These are phyloP conservation scores for Fistulinella prunicolor DNA, from an alignment of 768 basidiomycete genomes.

Conservation along the genomic window DNA sequence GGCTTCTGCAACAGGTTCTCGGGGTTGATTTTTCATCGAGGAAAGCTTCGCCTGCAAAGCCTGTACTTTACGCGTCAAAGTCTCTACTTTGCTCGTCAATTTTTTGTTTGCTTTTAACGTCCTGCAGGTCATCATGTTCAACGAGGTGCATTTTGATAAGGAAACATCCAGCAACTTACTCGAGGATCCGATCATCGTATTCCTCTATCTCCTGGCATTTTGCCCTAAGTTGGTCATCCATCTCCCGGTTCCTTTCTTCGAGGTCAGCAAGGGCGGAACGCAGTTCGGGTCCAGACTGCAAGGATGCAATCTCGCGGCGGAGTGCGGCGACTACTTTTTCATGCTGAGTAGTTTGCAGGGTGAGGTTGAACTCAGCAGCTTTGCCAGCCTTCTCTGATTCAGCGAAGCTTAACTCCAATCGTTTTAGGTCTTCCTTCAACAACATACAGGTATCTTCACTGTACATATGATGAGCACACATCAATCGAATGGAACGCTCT, in stretches of 20 bases:
- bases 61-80: slow-evolving; percentile 69
- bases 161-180: slow-evolving; percentile 41
- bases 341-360: slow-evolving; percentile 62
- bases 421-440: slow-evolving; percentile 41
- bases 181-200: slow-evolving; percentile 77
- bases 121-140: slow-evolving; percentile 35
- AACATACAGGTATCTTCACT: slow-evolving; percentile 48
- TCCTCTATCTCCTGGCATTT: slow-evolving; percentile 82
- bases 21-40: slow-evolving; percentile 44
- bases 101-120: slow-evolving; percentile 82
- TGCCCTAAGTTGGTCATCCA: slow-evolving; percentile 66
- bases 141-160: slow-evolving; percentile 3
- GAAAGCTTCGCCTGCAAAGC: slow-evolving; percentile 65
- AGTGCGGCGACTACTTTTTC: slow-evolving; percentile 60
- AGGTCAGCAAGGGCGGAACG: slow-evolving; percentile 55
- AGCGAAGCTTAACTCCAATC: slow-evolving; percentile 43
- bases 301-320: slow-evolving; percentile 51
- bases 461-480: slow-evolving; percentile 7
- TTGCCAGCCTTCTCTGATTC: slow-evolving; percentile 56
- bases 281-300: slow-evolving; percentile 54
- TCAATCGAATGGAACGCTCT: background rate
- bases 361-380: slow-evolving; percentile 62
- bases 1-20: slow-evolving; percentile 11
- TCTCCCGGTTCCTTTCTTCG: slow-evolving; percentile 67
- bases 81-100: slow-evolving; percentile 63